phyloP scores from a whole-genome alignment of 768 basidiomycete species.

The Lactarius sanguifluus region DNA sequence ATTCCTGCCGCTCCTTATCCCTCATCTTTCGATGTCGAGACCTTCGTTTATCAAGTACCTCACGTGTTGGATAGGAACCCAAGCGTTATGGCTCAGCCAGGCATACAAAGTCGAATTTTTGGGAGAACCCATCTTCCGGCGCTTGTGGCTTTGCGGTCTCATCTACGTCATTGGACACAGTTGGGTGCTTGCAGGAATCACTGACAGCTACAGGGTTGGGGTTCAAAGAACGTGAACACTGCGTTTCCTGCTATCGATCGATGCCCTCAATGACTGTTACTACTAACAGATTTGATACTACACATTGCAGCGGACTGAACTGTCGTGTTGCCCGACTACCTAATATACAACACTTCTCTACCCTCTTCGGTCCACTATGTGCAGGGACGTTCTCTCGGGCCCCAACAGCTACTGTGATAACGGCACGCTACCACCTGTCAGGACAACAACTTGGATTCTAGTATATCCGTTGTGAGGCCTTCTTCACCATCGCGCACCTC shows the following conservation, averaged over 20 bases:
- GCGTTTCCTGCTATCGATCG: background rate
- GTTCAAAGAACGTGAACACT: background rate
- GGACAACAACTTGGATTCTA: conserved; percentile 58
- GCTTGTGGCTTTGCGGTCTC: conserved; percentile 78
- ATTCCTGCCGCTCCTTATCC: conserved; percentile 79
- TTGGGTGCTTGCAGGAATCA: conserved; percentile 73
- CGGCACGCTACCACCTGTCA: conserved; percentile 8
- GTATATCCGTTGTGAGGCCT: conserved; percentile 66
- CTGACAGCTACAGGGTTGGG: conserved; percentile 44
- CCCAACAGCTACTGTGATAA: background rate
- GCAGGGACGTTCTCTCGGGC: background rate
- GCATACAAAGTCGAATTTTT: conserved; percentile 91
- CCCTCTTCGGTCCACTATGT: background rate
- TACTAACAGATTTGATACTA: background rate
- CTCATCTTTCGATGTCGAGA: conserved; percentile 55
- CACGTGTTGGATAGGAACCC: conserved; percentile 70
- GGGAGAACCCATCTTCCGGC: conserved; percentile 67
- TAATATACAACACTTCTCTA: conserved; percentile 14
- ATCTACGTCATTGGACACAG: conserved; percentile 72
- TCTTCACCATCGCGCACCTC: conserved; percentile 84
- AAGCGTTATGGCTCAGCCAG: conserved; percentile 87
- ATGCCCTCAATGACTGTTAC: background rate
- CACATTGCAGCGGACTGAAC: background rate
- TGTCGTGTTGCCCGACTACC: background rate
- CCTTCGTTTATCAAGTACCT: conserved; percentile 43